Evolutionary conservation across 179 eudicot species (phyloP), one percentile per base, ranked within the genome.

Genomic region (Actinidia polygama): DNA sequence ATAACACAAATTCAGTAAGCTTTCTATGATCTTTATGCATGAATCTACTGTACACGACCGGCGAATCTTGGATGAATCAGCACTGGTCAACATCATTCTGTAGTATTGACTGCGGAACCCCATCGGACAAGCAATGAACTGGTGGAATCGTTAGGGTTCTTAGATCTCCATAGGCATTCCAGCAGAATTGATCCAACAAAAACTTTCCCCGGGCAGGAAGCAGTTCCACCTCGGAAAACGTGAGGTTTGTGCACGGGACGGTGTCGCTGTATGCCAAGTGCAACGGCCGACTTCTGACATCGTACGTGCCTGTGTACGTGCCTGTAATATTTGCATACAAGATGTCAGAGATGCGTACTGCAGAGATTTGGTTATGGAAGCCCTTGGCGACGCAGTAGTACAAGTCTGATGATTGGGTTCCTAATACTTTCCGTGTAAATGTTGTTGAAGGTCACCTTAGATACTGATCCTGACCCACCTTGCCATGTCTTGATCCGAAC

Each of bases 401-500:
- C 46, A 93, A 97, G 87, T 94, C 99, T 91, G 16, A 92, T 85
- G 68, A 94, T 95, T 40, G 95, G 92, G 86, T 94, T 93, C 23
- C 92, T 89, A 21, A 94, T 94, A 18, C 89, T 91, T 78, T 92
- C 98, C 97, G 93, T 95, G 54, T 83, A 95, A 58, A 94, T 94
- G 84, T 93, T 91, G 16, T 81, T 87, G 82, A 96, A 94, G 64
- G 83, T 85, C n/a, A 96, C 88, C 84, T 84, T 85, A 0, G 97
- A 89, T 0, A 96, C 98, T 1, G 95, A 69, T 30, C 99, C 99
- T 49, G 90, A 94, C 4, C 99, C 99, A 0, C 99, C 98, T 85
- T 96, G 99, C 98, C 96, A 96, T 73, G 98, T 96, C 84, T 96
- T 94, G 88, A 94, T 93, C 26, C 99, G 78, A 0, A 96, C 86